These are phyloP conservation scores for Xylaria acuta DNA, from an alignment of 495 filamentous ascomycete genomes.

Conservation along the genomic window DNA sequence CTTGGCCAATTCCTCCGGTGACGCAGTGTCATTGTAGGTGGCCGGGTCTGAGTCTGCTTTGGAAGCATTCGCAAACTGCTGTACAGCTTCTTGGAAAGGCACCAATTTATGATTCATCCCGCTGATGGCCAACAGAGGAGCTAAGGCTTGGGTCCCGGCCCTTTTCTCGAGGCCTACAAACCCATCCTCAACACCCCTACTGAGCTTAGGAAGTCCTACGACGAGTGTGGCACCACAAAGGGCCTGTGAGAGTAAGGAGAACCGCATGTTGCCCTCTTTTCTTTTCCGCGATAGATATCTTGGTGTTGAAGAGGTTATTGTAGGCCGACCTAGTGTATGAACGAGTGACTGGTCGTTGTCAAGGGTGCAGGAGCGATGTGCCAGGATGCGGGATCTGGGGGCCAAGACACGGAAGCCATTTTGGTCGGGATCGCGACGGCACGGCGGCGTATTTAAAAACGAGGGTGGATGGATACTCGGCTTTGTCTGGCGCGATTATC, in stretches of 20 bases:
- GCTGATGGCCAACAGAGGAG: constrained; percentile 21
- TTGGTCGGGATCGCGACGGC: constrained; percentile 2
- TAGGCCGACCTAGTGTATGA: constrained; percentile 12
- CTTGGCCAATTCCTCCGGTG: constrained; percentile 10
- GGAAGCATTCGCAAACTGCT: constrained; percentile 22
- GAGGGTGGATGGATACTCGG: constrained; percentile 5
- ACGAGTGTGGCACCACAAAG: constrained; percentile 29
- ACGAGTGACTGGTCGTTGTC: constrained; percentile 22
- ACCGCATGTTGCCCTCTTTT: constrained; percentile 22
- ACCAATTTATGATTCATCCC: constrained; percentile 19
- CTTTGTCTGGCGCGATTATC: constrained; percentile 1
- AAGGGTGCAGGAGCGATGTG: not conserved
- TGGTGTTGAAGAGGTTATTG: not conserved
- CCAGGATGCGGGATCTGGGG: constrained; percentile 6
- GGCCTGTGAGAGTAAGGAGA: constrained; percentile 23
- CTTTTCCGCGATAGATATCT: not conserved
- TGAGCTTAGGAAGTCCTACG: constrained; percentile 15
- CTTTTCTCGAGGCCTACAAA: not conserved
- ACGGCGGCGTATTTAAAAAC: constrained; percentile 25
- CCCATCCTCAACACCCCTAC: not conserved
- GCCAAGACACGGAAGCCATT: constrained; percentile 12
- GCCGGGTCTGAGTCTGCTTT: constrained; percentile 25
- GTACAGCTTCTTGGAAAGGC: constrained; percentile 15
- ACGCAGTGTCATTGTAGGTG: constrained; percentile 17
- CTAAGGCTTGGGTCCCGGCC: not conserved